phyloP scores from a whole-genome alignment of 2,329 filamentous ascomycete genomes.

The Ilyonectria robusta region DNA sequence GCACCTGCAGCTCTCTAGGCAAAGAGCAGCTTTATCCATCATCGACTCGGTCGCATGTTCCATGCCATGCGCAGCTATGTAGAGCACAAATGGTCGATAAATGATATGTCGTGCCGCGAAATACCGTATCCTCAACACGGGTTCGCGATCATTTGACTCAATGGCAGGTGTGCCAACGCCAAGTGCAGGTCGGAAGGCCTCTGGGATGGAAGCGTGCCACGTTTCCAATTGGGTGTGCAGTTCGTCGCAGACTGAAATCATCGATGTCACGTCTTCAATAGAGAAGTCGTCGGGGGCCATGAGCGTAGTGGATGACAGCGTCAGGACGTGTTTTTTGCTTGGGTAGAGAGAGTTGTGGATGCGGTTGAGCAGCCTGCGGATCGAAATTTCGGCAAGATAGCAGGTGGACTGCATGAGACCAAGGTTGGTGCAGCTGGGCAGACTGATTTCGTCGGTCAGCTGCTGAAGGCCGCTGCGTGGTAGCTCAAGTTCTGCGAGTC shows the following conservation, averaged over 20 bases:
- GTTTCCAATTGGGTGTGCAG: conserved; percentile 49
- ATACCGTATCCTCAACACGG: conserved; percentile 50
- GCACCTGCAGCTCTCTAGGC: conserved; percentile 50
- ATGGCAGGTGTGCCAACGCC: conserved; percentile 27
- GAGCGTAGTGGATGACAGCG: conserved; percentile 44
- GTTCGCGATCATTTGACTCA: conserved; percentile 43
- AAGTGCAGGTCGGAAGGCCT: conserved; percentile 46
- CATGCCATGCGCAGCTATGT: conserved; percentile 42
- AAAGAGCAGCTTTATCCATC: conserved; percentile 48
- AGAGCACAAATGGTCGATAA: conserved; percentile 51
- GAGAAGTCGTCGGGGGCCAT: conserved; percentile 47
- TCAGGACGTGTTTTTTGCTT: conserved; percentile 42
- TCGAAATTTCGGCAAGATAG: conserved; percentile 52
- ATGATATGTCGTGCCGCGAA: conserved; percentile 53
- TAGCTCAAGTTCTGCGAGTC: conserved; percentile 51
- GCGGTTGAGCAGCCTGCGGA: conserved; percentile 52
- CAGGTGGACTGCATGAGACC: conserved; percentile 44
- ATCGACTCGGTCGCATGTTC: conserved; percentile 38
- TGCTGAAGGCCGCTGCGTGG: conserved; percentile 51
- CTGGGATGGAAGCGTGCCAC: conserved; percentile 52
- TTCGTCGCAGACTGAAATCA: conserved; percentile 49
- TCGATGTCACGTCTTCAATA: conserved; percentile 46
- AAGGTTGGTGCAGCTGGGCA: conserved; percentile 47
- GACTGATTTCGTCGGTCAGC: conserved; percentile 48
- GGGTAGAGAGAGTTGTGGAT: conserved; percentile 52